These are phyloP conservation scores for Pulveroboletus frians DNA, from an alignment of 768 basidiomycete genomes.

Conservation along the genomic window DNA sequence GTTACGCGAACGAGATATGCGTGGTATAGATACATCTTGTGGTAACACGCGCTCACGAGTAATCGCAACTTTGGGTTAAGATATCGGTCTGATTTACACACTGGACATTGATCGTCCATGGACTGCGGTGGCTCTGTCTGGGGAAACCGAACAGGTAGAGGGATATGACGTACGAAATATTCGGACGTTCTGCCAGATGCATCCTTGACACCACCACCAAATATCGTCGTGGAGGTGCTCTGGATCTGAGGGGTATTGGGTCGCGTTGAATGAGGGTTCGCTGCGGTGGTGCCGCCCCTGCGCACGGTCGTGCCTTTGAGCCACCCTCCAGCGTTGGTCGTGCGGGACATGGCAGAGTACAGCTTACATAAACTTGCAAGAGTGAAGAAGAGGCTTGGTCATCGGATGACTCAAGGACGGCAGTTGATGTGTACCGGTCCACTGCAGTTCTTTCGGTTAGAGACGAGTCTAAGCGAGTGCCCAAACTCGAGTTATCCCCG, in stretches of 20 bases:
- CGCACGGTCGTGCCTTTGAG: slow-evolving; percentile 72
- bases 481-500: background rate
- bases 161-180: slow-evolving; percentile 56
- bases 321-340: slow-evolving; percentile 39
- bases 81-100: slow-evolving; percentile 95
- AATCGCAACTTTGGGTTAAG: slow-evolving; percentile 91
- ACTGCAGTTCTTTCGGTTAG: too few relatives aligned
- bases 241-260: slow-evolving; percentile 65
- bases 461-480: background rate
- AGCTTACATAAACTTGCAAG: slow-evolving; percentile 12
- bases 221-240: slow-evolving; percentile 68
- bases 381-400: background rate
- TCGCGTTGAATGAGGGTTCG: slow-evolving; percentile 44
- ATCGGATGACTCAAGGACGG: too few relatives aligned
- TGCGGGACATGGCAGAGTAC: slow-evolving; percentile 28
- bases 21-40: slow-evolving; percentile 74
- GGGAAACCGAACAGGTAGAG: slow-evolving; percentile 1
- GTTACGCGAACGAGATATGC: background rate
- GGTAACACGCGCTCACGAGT: slow-evolving; percentile 94
- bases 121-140: slow-evolving; percentile 40
- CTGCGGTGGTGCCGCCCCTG: slow-evolving; percentile 49
- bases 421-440: too few relatives aligned
- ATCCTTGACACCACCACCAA: slow-evolving; percentile 84
- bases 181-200: slow-evolving; percentile 76
- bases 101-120: slow-evolving; percentile 93